Evolutionary conservation across 1,139 yeast species (phyloP).

Genomic region (Wickerhamomyces sp.): DNA sequence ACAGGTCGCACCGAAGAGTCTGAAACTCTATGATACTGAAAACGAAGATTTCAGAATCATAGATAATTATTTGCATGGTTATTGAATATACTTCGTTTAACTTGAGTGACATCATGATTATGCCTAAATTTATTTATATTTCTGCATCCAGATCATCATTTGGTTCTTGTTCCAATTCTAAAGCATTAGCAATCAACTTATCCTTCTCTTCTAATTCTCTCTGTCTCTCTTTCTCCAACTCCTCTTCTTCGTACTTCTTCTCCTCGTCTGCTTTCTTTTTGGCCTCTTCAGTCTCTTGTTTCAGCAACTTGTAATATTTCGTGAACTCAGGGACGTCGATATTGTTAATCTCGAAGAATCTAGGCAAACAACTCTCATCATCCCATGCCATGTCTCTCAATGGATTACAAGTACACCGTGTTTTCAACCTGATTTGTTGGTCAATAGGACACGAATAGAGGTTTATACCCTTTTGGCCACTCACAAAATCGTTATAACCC

Average conservation of each 20-base stretch:
- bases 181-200: too few relatives aligned
- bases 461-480: slow-evolving; percentile 28
- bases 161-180: too few relatives aligned
- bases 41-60: too few relatives aligned
- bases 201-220: slow-evolving; percentile 1
- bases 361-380: slow-evolving; percentile 26
- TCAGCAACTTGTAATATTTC: background rate
- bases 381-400: slow-evolving; percentile 28
- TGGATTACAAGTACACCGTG: slow-evolving; percentile 52
- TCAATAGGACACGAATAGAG: slow-evolving; percentile 61
- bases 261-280: slow-evolving; percentile 5
- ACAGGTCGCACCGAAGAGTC: slow-evolving; percentile 30
- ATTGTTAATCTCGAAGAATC: slow-evolving; percentile 26
- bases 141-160: too few relatives aligned
- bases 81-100: too few relatives aligned
- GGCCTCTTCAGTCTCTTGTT: slow-evolving; percentile 3
- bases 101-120: too few relatives aligned
- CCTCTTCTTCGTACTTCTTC: slow-evolving; percentile 1
- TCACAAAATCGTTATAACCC: slow-evolving; percentile 35
- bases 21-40: too few relatives aligned
- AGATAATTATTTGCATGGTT: too few relatives aligned
- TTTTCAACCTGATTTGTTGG: slow-evolving; percentile 34
- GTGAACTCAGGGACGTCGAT: slow-evolving; percentile 22
- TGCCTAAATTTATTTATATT: too few relatives aligned
- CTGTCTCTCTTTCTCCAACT: slow-evolving; percentile 5